A percentile compares a stretch with the other conserved stretches of the same genome.
These are phyloP conservation scores for Monilinia laxa DNA, from an alignment of 2,329 filamentous ascomycete genomes.

Conservation along the genomic window DNA sequence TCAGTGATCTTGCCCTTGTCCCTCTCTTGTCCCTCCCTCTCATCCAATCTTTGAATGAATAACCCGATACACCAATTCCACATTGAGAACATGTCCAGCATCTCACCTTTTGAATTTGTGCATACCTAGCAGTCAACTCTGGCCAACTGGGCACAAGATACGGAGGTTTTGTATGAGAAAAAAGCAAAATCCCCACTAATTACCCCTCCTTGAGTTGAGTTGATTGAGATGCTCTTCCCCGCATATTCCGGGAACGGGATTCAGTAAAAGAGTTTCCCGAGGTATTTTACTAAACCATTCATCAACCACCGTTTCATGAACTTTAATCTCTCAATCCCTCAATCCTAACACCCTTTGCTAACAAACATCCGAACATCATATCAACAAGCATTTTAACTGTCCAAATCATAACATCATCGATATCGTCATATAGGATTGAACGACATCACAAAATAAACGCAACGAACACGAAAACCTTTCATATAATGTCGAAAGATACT, in stretches of 20 bases:
- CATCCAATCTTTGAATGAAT: no score
- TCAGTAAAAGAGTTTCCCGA: background rate
- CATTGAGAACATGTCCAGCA: background rate
- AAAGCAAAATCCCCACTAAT: background rate
- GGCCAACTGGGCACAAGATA: background rate
- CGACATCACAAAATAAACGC: no score
- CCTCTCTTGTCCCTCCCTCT: no score
- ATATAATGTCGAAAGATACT: constrained; percentile 44
- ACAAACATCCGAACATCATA: background rate
- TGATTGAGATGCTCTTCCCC: background rate
- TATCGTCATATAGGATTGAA: no score
- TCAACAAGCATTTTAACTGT: no score
- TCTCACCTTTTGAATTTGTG: background rate
- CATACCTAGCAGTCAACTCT: background rate
- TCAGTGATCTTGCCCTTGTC: no score
- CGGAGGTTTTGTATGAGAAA: background rate
- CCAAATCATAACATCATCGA: no score
- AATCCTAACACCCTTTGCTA: background rate
- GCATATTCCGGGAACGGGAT: background rate
- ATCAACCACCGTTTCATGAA: background rate
- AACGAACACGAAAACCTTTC: background rate
- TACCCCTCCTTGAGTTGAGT: constrained; percentile 11
- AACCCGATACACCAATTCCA: no score
- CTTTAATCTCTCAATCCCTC: background rate
- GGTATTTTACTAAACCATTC: background rate